Evolutionary conservation across 306 rosid species (phyloP).

Genomic region (Ceratonia siliqua): DNA sequence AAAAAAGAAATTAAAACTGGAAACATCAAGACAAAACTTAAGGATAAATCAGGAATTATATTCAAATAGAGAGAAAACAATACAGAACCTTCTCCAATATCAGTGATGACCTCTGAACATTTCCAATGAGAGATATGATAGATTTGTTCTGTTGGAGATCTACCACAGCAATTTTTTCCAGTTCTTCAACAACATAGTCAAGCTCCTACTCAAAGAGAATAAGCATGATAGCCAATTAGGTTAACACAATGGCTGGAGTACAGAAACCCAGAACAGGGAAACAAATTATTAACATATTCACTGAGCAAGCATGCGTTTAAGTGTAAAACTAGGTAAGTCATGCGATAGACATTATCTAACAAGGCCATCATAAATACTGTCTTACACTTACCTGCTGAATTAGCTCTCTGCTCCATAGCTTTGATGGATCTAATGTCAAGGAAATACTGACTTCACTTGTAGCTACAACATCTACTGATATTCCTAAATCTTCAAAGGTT

Average conservation of each 20-base stretch:
- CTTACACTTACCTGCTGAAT: conserved; percentile 70
- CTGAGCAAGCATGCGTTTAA: neutral
- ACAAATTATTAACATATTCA: conserved; percentile 2
- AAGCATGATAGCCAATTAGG: conserved; percentile 17
- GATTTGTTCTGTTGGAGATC: conserved; percentile 90
- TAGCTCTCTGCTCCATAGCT: conserved; percentile 89
- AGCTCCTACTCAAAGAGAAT: conserved; percentile 69
- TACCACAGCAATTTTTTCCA: conserved; percentile 90
- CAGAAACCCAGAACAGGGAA: neutral
- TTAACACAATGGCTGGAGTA: neutral
- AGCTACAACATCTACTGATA: conserved; percentile 84
- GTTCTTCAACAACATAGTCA: conserved; percentile 87
- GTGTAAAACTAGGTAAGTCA: neutral
- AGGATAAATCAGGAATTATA: conserved; percentile 2
- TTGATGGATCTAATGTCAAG: conserved; percentile 82
- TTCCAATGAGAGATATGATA: conserved; percentile 93
- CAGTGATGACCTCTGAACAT: conserved; percentile 86
- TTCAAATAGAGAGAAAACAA: conserved; percentile 25
- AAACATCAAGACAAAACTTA: conserved; percentile 3
- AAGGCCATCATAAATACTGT: conserved; percentile 3
- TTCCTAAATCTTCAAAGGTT: conserved; percentile 80
- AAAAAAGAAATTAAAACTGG: conserved; percentile 9
- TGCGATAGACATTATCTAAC: neutral
- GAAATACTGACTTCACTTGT: conserved; percentile 91
- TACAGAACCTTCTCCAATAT: conserved; percentile 83